Conservation (phyloP, 441 rosid genomes). For the Viola pubescens region DNA sequence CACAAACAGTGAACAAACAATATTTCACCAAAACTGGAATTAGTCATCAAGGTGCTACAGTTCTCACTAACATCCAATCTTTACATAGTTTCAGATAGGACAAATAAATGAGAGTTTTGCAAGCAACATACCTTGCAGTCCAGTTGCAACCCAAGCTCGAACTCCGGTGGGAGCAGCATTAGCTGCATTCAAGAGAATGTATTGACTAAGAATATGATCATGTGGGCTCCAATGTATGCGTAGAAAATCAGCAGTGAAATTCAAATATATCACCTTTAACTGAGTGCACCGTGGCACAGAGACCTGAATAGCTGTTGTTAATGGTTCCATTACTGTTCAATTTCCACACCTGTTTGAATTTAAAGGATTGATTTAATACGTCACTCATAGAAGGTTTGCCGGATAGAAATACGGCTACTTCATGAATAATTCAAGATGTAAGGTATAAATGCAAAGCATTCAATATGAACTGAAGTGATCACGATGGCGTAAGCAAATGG, state of each 20-base stretch:
- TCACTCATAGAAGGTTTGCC: conserved; percentile 1
- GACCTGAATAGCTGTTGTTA: conserved; percentile 66
- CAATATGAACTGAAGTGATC: not conserved
- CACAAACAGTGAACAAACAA: not conserved
- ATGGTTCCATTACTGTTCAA: conserved; percentile 53
- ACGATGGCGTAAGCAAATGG: not conserved
- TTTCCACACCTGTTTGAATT: conserved; percentile 64
- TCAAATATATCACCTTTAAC: conserved; percentile 35
- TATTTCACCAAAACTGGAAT: not conserved
- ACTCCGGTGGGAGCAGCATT: conserved; percentile 34
- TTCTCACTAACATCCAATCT: not conserved
- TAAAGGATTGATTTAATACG: conserved; percentile 1
- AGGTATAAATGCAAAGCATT: not conserved
- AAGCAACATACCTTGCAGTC: conserved; percentile 48
- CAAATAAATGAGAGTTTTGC: not conserved
- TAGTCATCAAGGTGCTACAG: not conserved
- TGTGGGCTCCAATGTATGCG: not conserved
- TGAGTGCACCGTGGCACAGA: conserved; percentile 52
- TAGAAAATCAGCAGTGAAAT: conserved; percentile 1
- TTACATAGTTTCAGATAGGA: not conserved
- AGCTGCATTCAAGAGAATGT: conserved; percentile 27
- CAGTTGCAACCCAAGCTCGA: conserved; percentile 85
- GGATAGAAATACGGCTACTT: not conserved
- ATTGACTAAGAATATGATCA: not conserved
- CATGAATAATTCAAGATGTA: not conserved